phyloP scores from a whole-genome alignment of 345 rosid genomes.

The Populus simonii region DNA sequence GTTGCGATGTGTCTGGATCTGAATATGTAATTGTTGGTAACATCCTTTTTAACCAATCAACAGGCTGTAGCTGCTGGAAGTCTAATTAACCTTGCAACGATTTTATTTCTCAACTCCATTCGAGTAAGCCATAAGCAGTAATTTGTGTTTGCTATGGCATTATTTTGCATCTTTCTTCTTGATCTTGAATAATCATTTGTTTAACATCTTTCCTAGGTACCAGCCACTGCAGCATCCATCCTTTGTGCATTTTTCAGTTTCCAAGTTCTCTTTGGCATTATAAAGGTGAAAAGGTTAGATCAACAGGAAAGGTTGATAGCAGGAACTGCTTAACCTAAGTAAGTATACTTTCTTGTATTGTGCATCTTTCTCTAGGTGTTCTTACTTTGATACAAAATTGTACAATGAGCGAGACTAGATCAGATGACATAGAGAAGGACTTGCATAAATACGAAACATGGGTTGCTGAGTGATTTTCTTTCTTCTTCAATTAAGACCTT shows the following conservation, averaged over 20 bases:
- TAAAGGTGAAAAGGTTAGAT: slow-evolving; percentile 79
- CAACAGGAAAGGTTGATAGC: slow-evolving; percentile 81
- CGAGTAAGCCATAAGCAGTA: slow-evolving; percentile 48
- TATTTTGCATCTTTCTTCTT: not conserved
- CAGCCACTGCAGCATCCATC: slow-evolving; percentile 61
- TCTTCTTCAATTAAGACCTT: not conserved
- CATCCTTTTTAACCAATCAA: slow-evolving; percentile 22
- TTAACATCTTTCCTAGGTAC: slow-evolving; percentile 47
- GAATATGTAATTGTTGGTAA: not conserved
- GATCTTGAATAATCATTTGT: not conserved
- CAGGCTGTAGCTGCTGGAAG: slow-evolving; percentile 98
- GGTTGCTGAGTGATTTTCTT: not conserved
- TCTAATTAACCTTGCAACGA: slow-evolving; percentile 85
- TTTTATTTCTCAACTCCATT: slow-evolving; percentile 81
- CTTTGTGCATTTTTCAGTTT: slow-evolving; percentile 73
- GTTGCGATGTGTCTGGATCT: not conserved
- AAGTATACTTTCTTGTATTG: slow-evolving; percentile 14
- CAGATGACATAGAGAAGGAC: not conserved
- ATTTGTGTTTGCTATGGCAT: not conserved
- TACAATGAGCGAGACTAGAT: not conserved
- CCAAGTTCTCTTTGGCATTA: slow-evolving; percentile 73
- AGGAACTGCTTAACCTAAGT: slow-evolving; percentile 73
- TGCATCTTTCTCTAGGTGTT: not conserved
- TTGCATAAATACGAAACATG: not conserved
- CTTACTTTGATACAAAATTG: not conserved